phyloP scores from a whole-genome alignment of 169 alveolate species.

The Perkinsus marinus region DNA sequence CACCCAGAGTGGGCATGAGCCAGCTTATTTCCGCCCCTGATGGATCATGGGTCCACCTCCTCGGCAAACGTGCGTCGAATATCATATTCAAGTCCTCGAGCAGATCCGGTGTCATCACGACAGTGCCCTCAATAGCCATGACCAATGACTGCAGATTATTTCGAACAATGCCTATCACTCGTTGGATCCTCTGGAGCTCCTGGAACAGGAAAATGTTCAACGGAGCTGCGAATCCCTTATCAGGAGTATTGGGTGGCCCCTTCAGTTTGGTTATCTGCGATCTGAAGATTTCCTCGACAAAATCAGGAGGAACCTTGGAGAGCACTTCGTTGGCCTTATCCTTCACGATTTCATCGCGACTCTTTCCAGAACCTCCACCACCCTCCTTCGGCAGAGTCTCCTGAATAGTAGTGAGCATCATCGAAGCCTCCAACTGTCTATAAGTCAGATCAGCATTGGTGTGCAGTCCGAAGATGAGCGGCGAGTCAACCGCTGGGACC shows the following conservation, averaged over 20 bases:
- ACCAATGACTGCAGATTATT: constrained; percentile 64
- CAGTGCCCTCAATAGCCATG: constrained; percentile 84
- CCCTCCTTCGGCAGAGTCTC: constrained; percentile 87
- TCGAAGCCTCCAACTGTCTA: constrained; percentile 74
- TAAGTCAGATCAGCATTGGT: constrained; percentile 84
- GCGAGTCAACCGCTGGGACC: constrained; percentile 79
- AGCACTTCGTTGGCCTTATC: constrained; percentile 70
- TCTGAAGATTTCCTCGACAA: constrained; percentile 63
- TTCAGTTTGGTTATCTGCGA: constrained; percentile 66
- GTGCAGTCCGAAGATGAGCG: constrained; percentile 78
- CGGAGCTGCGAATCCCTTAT: constrained; percentile 74
- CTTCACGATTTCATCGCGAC: constrained; percentile 79
- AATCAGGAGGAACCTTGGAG: constrained; percentile 71
- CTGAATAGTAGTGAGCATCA: constrained; percentile 70
- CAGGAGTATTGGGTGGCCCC: constrained; percentile 66
- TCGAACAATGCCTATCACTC: constrained; percentile 74
- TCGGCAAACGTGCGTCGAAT: constrained; percentile 71
- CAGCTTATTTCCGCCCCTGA: constrained; percentile 91
- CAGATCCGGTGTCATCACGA: constrained; percentile 83
- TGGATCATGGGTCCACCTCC: constrained; percentile 86
- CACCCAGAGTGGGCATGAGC: constrained; percentile 81
- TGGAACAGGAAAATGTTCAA: constrained; percentile 85
- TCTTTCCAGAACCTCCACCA: constrained; percentile 77
- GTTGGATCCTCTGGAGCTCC: constrained; percentile 86
- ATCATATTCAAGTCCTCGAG: constrained; percentile 67